Evolutionary conservation across 1,284 basidiomycete genomes (phyloP).

Genomic region (Caloboletus firmus): DNA sequence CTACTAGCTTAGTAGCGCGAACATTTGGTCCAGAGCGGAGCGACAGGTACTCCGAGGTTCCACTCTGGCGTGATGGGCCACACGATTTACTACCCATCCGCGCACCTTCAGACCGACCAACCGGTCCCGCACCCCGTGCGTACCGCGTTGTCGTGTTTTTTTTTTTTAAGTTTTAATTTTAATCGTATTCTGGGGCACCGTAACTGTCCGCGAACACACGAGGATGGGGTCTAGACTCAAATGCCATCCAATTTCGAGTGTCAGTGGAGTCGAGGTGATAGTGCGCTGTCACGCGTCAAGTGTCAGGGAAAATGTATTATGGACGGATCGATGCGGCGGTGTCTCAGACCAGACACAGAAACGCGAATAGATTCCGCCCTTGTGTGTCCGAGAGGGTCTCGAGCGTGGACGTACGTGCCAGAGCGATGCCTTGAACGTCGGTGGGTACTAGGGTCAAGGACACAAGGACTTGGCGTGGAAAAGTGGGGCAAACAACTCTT

Average conservation of each 20-base stretch:
- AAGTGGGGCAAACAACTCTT: too few relatives aligned
- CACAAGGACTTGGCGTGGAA: background rate
- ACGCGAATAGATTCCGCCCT: background rate
- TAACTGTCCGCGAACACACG: background rate
- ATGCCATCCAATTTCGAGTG: background rate
- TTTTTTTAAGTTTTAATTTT: too few relatives aligned
- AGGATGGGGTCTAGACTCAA: background rate
- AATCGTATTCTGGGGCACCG: background rate
- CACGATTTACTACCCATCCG: background rate
- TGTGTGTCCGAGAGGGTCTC: too few relatives aligned
- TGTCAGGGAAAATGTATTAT: background rate
- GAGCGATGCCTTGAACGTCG: too few relatives aligned
- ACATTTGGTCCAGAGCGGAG: too few relatives aligned
- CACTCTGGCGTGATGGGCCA: background rate
- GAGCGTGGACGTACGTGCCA: background rate
- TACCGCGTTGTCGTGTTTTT: too few relatives aligned
- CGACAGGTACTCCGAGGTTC: background rate
- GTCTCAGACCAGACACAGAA: too few relatives aligned
- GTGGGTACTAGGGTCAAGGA: background rate
- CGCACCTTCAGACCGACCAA: background rate
- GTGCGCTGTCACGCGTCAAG: background rate
- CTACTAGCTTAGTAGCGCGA: too few relatives aligned
- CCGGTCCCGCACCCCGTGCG: background rate
- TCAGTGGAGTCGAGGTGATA: background rate
- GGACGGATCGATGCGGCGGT: background rate